Percentiles rank a stretch among this genome's conserved stretches.
These are phyloP conservation scores for Pestalotiopsis sp. DNA, from an alignment of 2,329 filamentous ascomycete species.

Conservation along the genomic window DNA sequence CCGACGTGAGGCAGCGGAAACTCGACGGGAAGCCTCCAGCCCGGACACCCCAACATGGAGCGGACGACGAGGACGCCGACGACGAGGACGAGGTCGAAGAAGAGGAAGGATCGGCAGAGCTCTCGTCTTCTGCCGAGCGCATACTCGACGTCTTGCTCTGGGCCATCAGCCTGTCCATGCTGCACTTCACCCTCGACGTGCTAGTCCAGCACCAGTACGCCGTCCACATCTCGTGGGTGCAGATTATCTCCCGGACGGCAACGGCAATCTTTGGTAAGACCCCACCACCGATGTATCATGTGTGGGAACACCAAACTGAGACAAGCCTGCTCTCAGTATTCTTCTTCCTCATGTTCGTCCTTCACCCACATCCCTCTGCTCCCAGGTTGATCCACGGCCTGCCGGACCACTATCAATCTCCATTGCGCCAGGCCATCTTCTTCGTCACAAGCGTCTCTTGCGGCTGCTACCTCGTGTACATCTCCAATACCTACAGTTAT, in stretches of 20 bases:
- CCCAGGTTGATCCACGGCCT: constrained; percentile 54
- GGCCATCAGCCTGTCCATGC: constrained; percentile 65
- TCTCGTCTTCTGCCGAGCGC: constrained; percentile 52
- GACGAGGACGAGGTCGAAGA: constrained; percentile 26
- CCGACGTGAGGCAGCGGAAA: constrained; percentile 42
- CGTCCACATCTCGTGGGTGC: constrained; percentile 63
- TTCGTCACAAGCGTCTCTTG: constrained; percentile 60
- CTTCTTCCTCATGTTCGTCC: constrained; percentile 55
- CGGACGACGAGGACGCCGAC: not conserved
- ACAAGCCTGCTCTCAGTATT: constrained; percentile 48
- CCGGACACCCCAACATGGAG: constrained; percentile 33
- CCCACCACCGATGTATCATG: not conserved
- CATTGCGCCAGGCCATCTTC: constrained; percentile 65
- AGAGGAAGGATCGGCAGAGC: constrained; percentile 28
- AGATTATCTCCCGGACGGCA: constrained; percentile 54
- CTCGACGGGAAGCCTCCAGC: constrained; percentile 27
- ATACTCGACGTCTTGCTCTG: constrained; percentile 61
- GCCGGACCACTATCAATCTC: constrained; percentile 46
- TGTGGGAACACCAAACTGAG: constrained; percentile 2
- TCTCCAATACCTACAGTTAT: constrained; percentile 81
- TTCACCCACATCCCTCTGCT: constrained; percentile 57
- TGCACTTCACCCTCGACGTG: constrained; percentile 80
- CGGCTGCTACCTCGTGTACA: constrained; percentile 80
- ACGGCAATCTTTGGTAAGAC: constrained; percentile 56
- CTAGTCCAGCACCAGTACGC: constrained; percentile 80